Conservation (phyloP, 306 rosid genomes). For the Dalbergia cochinchinensis region DNA sequence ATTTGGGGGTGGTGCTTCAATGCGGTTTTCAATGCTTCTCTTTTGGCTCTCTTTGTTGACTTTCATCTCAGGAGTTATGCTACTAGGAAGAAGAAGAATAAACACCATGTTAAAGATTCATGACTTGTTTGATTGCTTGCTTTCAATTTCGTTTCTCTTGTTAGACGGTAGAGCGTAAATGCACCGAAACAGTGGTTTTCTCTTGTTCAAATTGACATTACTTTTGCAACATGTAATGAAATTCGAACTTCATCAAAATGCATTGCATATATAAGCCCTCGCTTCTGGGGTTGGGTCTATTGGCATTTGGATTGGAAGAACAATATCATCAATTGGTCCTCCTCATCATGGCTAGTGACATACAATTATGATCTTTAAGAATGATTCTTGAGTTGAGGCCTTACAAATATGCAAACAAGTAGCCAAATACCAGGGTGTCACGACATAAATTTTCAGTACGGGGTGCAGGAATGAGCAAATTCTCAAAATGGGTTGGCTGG, state of each 20-base stretch:
- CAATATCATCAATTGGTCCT: not conserved
- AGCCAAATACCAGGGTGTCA: too few species aligned
- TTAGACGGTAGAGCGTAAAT: too few species aligned
- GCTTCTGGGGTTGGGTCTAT: not conserved
- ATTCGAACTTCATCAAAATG: not conserved
- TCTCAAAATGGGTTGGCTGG: too few species aligned
- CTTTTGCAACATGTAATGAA: too few species aligned
- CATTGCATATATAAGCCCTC: not conserved
- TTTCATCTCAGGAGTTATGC: constrained; percentile 79
- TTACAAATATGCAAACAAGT: too few species aligned
- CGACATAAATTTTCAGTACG: too few species aligned
- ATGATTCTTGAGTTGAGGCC: not conserved
- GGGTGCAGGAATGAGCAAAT: too few species aligned
- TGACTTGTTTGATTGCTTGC: not conserved
- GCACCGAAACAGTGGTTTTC: too few species aligned
- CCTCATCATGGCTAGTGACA: not conserved
- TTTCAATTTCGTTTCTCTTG: too few species aligned
- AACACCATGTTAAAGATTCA: not conserved
- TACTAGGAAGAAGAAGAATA: constrained; percentile 11
- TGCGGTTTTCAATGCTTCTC: constrained; percentile 75
- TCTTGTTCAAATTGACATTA: too few species aligned
- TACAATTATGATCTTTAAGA: too few species aligned
- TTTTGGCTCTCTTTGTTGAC: constrained; percentile 71
- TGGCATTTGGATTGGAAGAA: too few species aligned
- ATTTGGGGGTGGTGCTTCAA: constrained; percentile 85